Conservation (phyloP, 1,284 basidiomycete genomes). For the Apiotrichum veenhuisii region DNA sequence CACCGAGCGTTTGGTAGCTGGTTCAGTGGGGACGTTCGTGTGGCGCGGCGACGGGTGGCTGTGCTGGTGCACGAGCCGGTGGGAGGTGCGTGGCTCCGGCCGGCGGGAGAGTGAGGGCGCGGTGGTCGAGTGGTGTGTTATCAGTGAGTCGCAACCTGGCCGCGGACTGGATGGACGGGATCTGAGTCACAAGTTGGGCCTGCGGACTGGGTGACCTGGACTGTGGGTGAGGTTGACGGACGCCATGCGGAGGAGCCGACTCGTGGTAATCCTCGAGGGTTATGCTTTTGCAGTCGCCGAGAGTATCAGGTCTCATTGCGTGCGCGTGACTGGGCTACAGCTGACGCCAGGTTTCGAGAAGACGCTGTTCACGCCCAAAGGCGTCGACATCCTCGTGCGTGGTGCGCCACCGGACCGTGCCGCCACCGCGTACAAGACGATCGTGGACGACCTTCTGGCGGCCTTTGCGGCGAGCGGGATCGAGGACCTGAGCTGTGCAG, state of each 20-base stretch:
- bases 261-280: too few relatives aligned
- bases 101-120: constrained; percentile 30
- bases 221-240: too few relatives aligned
- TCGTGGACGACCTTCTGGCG: not conserved
- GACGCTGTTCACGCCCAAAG: constrained; percentile 57
- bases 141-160: constrained; percentile 38
- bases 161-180: too few relatives aligned
- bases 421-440: too few relatives aligned
- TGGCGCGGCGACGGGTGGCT: constrained; percentile 55
- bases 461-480: not conserved
- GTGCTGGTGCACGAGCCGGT: constrained; percentile 52
- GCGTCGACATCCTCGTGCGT: constrained; percentile 55
- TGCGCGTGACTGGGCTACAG: too few relatives aligned
- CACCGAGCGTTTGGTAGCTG: constrained; percentile 31
- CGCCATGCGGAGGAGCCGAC: too few relatives aligned
- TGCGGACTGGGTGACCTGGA: not conserved
- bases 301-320: too few relatives aligned
- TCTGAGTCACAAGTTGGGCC: too few relatives aligned
- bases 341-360: constrained; percentile 51
- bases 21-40: constrained; percentile 49
- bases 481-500: not conserved
- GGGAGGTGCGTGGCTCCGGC: constrained; percentile 55
- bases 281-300: too few relatives aligned
- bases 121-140: constrained; percentile 55
- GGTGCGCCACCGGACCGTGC: not conserved